Conservation (phyloP, 495 filamentous ascomycete species). For the Annulohypoxylon moriforme region DNA sequence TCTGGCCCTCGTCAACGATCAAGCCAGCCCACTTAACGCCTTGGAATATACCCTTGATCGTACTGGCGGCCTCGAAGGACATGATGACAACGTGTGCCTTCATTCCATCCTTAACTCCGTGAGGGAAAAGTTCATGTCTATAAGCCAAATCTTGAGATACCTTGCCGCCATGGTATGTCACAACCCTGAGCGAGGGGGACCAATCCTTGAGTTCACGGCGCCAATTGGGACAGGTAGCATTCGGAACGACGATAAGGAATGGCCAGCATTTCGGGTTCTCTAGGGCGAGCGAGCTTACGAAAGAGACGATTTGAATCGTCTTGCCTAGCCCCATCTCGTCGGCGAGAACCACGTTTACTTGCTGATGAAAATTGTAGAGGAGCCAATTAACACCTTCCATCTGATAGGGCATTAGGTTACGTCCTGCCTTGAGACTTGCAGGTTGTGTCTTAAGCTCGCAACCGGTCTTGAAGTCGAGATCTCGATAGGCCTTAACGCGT, state of each 20-base stretch:
- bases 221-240: slow-evolving; percentile 97
- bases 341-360: slow-evolving; percentile 91
- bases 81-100: slow-evolving; percentile 93
- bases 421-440: slow-evolving; percentile 73
- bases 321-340: slow-evolving; percentile 99
- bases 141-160: slow-evolving; percentile 75
- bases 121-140: slow-evolving; percentile 85
- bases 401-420: slow-evolving; percentile 90
- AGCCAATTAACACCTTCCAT: slow-evolving; percentile 96
- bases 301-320: slow-evolving; percentile 91
- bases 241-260: slow-evolving; percentile 92
- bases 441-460: slow-evolving; percentile 81
- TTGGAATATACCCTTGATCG: slow-evolving; percentile 74
- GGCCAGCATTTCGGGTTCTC: slow-evolving; percentile 84
- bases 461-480: slow-evolving; percentile 70
- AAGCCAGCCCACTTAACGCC: slow-evolving; percentile 84
- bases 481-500: slow-evolving; percentile 70
- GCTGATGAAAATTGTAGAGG: slow-evolving; percentile 86
- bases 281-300: slow-evolving; percentile 80
- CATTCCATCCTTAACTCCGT: slow-evolving; percentile 62
- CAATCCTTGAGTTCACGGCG: slow-evolving; percentile 95
- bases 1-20: slow-evolving; percentile 95
- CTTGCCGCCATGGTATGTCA: slow-evolving; percentile 86
- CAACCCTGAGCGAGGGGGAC: slow-evolving; percentile 86
- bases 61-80: slow-evolving; percentile 87